Conservation (phyloP, 2,329 filamentous ascomycete genomes). For the Sclerotinia trifoliorum region DNA sequence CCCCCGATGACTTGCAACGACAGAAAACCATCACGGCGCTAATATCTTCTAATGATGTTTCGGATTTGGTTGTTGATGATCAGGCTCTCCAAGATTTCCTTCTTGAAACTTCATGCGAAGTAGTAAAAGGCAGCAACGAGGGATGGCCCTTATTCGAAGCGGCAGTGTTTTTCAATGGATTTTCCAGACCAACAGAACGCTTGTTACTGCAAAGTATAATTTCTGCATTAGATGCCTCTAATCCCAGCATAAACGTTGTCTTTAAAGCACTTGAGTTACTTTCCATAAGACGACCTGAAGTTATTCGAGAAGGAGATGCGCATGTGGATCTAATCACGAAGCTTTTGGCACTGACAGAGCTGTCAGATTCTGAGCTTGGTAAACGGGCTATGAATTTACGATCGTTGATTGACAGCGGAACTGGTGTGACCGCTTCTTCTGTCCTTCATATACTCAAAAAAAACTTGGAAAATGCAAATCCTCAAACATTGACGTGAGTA, state of each 20-base stretch:
- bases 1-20: constrained; percentile 35
- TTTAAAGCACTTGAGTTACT: constrained; percentile 51
- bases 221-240: constrained; percentile 29
- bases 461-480: constrained; percentile 52
- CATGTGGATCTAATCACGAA: constrained; percentile 53
- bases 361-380: constrained; percentile 42
- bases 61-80: constrained; percentile 43
- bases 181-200: constrained; percentile 36
- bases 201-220: constrained; percentile 39
- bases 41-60: constrained; percentile 47
- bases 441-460: constrained; percentile 53
- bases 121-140: constrained; percentile 40
- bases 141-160: constrained; percentile 51
- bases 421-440: constrained; percentile 39
- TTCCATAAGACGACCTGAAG: constrained; percentile 45
- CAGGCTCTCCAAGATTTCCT: constrained; percentile 50
- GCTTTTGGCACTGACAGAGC: constrained; percentile 55
- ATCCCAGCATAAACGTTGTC: constrained; percentile 34
- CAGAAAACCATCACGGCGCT: constrained; percentile 46
- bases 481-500: constrained; percentile 52
- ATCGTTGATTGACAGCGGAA: constrained; percentile 43
- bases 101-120: constrained; percentile 43
- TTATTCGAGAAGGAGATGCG: constrained; percentile 49
- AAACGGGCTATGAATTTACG: constrained; percentile 41
- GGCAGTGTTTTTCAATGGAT: constrained; percentile 43